Base-by-base conservation (phyloP, 345 rosid species). In the Trapa incisa region DNA sequence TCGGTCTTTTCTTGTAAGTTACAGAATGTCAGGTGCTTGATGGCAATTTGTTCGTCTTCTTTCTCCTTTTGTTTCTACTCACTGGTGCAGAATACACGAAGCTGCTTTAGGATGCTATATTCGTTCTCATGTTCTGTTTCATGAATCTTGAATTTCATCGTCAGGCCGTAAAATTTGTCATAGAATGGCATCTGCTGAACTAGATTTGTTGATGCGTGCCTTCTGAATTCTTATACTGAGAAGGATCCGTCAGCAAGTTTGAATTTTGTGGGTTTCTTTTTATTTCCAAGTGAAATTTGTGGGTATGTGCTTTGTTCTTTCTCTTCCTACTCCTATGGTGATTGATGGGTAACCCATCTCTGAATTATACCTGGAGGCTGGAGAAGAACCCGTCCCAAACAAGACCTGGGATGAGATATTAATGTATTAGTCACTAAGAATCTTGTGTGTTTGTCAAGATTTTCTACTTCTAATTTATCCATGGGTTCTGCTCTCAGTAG, bases 121-220 rank as follows among this genome's bases (percentile, higher is more conserved):
- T 7, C 22, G 35, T 54, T 17, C 4, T 41, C 43, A 41, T 41
- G 7, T 41, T 41, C 43, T 41, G 43, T 41, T 41, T 41, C 43
- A 3, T 41, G 43, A 41, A 10, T 58, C 63, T 58, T 35, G 63
- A 58, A 32, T 58, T 29, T 58, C 63, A 58, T 58, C 63, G 8
- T 58, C 15, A 11, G 38, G 37, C 3, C 10, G 63, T 35, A 33
- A 35, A 58, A 11, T 58, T 32, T 9, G 37, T 29, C 33, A 8
- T 2, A 9, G 36, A 12, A 35, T 58, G 37, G 37, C 37, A 5
- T 8, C 3, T 58, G 37, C 7, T 58, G 38, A 16, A 11, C 16
- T 58, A 7, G 43, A 11, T 33, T 7, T 62, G 47, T 54, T 67
- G 70, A 38, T 54, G 70, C 37, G 48, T 43, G 62, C 37, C 37